These are phyloP conservation scores for Dipodascopsis uninucleata DNA, from an alignment of 805 yeast species.

Conservation along the genomic window DNA sequence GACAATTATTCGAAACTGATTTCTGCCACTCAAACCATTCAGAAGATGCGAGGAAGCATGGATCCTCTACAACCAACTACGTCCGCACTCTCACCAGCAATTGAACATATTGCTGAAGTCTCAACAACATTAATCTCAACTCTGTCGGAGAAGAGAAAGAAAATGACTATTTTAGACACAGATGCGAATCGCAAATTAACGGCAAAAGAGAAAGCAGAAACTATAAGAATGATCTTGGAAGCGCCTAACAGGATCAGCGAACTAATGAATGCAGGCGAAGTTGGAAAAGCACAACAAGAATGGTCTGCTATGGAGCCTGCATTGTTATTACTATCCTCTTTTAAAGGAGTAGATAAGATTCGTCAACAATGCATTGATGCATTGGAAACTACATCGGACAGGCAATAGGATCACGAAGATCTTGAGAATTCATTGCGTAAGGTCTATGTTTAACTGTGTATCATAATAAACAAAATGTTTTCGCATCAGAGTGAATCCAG, in stretches of 20 bases:
- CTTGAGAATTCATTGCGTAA: background rate
- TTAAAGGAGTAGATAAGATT: conserved; percentile 13
- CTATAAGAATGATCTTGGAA: conserved; percentile 6
- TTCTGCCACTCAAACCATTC: conserved; percentile 29
- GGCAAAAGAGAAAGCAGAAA: background rate
- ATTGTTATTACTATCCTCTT: conserved; percentile 3
- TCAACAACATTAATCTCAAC: conserved; percentile 23
- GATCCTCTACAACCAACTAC: conserved; percentile 28
- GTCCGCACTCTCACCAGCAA: conserved; percentile 23
- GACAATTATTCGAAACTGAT: conserved; percentile 30
- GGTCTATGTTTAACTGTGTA: background rate
- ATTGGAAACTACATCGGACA: background rate
- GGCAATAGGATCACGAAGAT: background rate
- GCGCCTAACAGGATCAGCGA: conserved; percentile 13
- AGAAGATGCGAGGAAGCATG: conserved; percentile 25
- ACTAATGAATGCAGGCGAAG: conserved; percentile 9
- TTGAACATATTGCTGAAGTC: conserved; percentile 26
- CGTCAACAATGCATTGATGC: conserved; percentile 12
- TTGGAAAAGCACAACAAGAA: conserved; percentile 11
- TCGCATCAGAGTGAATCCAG: background rate
- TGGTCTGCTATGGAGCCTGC: conserved; percentile 16
- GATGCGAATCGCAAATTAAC: background rate
- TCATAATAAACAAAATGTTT: background rate
- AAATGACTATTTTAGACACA: background rate
- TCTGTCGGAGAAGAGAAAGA: conserved; percentile 11